Evolutionary conservation across 116 monocot genomes (phyloP), one percentile per base, ranked within the genome.

Genomic region (Phalaenopsis hybrid): DNA sequence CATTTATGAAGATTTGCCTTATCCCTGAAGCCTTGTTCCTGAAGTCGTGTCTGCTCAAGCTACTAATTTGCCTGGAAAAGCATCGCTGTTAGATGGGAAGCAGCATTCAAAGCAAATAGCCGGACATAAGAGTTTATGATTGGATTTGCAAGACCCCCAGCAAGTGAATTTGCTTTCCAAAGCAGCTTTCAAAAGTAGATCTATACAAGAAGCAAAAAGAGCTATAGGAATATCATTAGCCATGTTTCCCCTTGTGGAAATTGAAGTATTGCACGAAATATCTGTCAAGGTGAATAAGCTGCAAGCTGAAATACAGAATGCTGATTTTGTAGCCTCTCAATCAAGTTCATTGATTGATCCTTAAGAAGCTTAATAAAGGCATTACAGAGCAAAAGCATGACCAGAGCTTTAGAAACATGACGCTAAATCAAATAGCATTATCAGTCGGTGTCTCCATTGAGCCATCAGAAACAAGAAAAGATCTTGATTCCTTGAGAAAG

Each of bases 351-450:
- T 48, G 33, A 63, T 0, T 28, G 28, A 28, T 78, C 49, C 78
- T 83, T 69, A 78, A 83, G 33, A 77, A 41, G 68, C 67, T 83
- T 33, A 51, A 78, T 44, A 61, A 83, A 23, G 78, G 48, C 51
- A 67, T 83, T 51, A 67, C 21, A 25, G 83, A 83, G 49, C 44
- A 61, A 76, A 77, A 41, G 37, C 59, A 69, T 16, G 83, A 83
- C 34, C 83, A 77, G 28, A 68, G 10, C 77, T 50, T 83, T 78
- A 77, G 46, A 49, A 82, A 82, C 34, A 61, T 28, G 31, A 82
- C 77, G 63, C 68, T 83, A 78, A 76, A 77, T 67, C 77, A 83
- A 69, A 83, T 83, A 34, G 83, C 78, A 52, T 78, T 49, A 83
- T 67, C 78, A 37, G 83, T 50, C 51, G 76, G 82, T 28, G 82